These are phyloP conservation scores for Lycium ferocissimum DNA, from an alignment of 257 asterid genomes.

Conservation along the genomic window DNA sequence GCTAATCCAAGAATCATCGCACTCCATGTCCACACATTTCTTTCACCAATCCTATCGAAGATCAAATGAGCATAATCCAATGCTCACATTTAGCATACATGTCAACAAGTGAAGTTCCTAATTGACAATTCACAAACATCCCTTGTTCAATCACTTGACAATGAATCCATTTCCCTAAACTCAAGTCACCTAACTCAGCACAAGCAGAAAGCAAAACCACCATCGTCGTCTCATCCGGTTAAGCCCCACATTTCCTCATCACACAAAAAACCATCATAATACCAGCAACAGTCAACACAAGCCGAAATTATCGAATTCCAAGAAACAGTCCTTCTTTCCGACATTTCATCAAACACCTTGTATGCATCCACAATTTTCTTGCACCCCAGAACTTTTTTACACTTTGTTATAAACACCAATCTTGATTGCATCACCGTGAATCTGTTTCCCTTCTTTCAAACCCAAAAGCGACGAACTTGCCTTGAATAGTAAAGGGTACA, in stretches of 20 bases:
- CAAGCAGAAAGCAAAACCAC: conserved; percentile 72
- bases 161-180: conserved; percentile 71
- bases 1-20: conserved; percentile 83
- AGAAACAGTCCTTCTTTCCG: conserved; percentile 56
- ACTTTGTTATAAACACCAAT: conserved; percentile 56
- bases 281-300: conserved; percentile 55
- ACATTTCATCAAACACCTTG: conserved; percentile 72
- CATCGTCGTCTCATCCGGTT: conserved; percentile 73
- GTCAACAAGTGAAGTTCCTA: conserved; percentile 81
- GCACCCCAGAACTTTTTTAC: conserved; percentile 68
- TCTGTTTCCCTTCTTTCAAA: conserved; percentile 61
- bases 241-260: conserved; percentile 53
- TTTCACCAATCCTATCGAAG: conserved; percentile 50
- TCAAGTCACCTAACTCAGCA: conserved; percentile 67
- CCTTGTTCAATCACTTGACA: conserved; percentile 65
- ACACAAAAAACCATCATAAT: conserved; percentile 45
- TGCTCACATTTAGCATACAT: conserved; percentile 76
- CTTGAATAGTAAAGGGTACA: conserved; percentile 71
- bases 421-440: conserved; percentile 71
- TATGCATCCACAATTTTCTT: conserved; percentile 55
- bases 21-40: conserved; percentile 88
- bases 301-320: conserved; percentile 85
- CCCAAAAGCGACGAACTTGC: conserved; percentile 61
- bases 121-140: conserved; percentile 56
- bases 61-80: conserved; percentile 59